These are phyloP conservation scores for Trebouxia sp. DNA, from an alignment of 139 green algal genomes.

Conservation along the genomic window DNA sequence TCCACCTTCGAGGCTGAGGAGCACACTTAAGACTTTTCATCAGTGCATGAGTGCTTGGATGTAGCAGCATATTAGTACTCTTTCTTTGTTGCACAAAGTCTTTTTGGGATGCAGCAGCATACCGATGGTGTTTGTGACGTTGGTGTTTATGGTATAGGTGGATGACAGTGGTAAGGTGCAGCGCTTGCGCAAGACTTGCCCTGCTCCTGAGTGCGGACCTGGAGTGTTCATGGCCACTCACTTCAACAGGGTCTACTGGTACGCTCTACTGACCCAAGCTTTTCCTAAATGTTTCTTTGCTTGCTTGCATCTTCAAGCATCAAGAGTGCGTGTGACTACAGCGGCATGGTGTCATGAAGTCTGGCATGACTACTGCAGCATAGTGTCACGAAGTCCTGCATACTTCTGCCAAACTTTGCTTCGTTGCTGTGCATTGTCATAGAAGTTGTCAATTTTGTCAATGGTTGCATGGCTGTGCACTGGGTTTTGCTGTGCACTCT, in stretches of 20 bases:
- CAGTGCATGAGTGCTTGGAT: too few relatives aligned
- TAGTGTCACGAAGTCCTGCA: too few relatives aligned
- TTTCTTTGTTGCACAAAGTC: too few relatives aligned
- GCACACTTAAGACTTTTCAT: too few relatives aligned
- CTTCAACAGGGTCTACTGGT: slow-evolving; percentile 95
- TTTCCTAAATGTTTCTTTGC: neutral
- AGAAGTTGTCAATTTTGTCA: too few relatives aligned
- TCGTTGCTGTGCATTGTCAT: too few relatives aligned
- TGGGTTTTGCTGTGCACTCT: neutral
- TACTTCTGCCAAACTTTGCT: too few relatives aligned
- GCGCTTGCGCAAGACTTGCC: slow-evolving; percentile 96
- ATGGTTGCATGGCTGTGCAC: neutral
- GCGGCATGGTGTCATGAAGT: neutral
- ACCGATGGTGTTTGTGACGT: neutral
- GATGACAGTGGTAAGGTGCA: slow-evolving; percentile 97
- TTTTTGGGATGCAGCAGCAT: too few relatives aligned
- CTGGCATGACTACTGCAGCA: neutral
- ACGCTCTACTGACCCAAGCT: neutral
- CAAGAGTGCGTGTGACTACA: neutral
- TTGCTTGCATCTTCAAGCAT: neutral
- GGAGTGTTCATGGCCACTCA: slow-evolving; percentile 99
- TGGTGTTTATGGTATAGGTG: too few relatives aligned
- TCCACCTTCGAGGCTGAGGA: too few relatives aligned
- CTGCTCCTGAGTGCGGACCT: slow-evolving; percentile 82
- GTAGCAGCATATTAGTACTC: too few relatives aligned